These are phyloP conservation scores for Lagerstroemia speciosa DNA, from an alignment of 345 rosid species.

Conservation along the genomic window DNA sequence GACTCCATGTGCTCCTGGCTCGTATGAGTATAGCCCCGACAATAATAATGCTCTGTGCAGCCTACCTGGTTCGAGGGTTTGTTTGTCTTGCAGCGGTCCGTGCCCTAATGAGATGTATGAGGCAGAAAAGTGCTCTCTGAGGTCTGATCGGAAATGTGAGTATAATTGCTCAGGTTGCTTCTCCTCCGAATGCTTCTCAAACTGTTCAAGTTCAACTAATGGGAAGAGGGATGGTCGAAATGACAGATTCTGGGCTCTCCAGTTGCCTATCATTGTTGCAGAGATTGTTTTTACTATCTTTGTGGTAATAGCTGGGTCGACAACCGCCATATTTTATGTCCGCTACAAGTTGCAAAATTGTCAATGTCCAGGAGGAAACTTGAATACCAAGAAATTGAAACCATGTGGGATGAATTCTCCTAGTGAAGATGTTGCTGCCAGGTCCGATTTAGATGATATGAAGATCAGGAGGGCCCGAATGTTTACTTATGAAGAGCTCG, in stretches of 20 bases:
- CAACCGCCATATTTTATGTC: conserved; percentile 50
- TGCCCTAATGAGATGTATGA: conserved; percentile 79
- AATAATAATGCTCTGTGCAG: conserved; percentile 48
- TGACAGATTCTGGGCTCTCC: conserved; percentile 73
- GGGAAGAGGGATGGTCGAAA: conserved; percentile 39
- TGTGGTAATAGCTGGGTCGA: conserved; percentile 44
- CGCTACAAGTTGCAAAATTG: conserved; percentile 68
- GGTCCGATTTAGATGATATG: conserved; percentile 59
- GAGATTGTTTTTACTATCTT: conserved; percentile 70
- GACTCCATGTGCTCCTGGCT: conserved; percentile 58
- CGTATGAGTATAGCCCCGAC: conserved; percentile 34
- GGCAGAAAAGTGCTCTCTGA: conserved; percentile 47
- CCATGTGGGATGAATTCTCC: conserved; percentile 17
- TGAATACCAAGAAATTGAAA: conserved; percentile 39
- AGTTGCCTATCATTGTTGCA: conserved; percentile 63
- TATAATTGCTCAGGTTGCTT: conserved; percentile 73
- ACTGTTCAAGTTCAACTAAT: conserved; percentile 35
- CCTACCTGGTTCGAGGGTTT: conserved; percentile 41
- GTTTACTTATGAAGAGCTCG: conserved; percentile 78
- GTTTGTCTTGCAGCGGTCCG: conserved; percentile 62
- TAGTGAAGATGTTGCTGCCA: conserved; percentile 34
- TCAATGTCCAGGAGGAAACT: conserved; percentile 41
- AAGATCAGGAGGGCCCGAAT: conserved; percentile 75
- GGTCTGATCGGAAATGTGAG: conserved; percentile 52
- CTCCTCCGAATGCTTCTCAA: conserved; percentile 62